These are phyloP conservation scores for Plasmodium adleri DNA, from an alignment of 169 alveolate species.

Conservation along the genomic window DNA sequence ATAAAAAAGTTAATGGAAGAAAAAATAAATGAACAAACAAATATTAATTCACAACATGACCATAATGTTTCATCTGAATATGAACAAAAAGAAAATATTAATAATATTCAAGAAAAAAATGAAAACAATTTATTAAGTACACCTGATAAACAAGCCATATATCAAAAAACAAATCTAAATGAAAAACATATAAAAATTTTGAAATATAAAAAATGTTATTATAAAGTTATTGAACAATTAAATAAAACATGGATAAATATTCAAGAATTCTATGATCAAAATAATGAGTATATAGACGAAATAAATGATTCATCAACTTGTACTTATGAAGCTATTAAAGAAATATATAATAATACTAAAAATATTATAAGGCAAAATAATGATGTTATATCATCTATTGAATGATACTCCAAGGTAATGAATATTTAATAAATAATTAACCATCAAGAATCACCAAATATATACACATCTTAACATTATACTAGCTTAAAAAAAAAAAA, in stretches of 20 bases:
- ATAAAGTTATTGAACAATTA: conserved; percentile 55
- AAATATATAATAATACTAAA: conserved; percentile 40
- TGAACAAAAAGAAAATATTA: neutral
- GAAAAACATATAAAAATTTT: conserved; percentile 11
- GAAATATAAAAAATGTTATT: conserved; percentile 55
- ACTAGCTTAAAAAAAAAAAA: too few relatives aligned
- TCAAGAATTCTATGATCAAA: conserved; percentile 55
- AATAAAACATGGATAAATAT: conserved; percentile 52
- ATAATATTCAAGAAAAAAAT: neutral
- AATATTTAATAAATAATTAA: too few relatives aligned
- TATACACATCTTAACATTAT: too few relatives aligned
- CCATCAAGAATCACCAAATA: too few relatives aligned
- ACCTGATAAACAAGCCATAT: neutral
- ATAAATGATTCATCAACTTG: neutral
- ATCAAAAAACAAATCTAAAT: conserved; percentile 1
- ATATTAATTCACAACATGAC: neutral
- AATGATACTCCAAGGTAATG: neutral
- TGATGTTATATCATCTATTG: conserved; percentile 28
- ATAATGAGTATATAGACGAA: conserved; percentile 46
- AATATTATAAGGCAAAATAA: conserved; percentile 28
- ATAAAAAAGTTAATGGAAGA: neutral
- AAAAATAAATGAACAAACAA: neutral
- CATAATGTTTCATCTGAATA: neutral
- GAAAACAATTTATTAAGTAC: neutral
- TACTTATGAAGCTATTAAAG: conserved; percentile 31